Base-by-base conservation (phyloP, 1,139 yeast genomes). In the Lodderomyces orthopsilosis region DNA sequence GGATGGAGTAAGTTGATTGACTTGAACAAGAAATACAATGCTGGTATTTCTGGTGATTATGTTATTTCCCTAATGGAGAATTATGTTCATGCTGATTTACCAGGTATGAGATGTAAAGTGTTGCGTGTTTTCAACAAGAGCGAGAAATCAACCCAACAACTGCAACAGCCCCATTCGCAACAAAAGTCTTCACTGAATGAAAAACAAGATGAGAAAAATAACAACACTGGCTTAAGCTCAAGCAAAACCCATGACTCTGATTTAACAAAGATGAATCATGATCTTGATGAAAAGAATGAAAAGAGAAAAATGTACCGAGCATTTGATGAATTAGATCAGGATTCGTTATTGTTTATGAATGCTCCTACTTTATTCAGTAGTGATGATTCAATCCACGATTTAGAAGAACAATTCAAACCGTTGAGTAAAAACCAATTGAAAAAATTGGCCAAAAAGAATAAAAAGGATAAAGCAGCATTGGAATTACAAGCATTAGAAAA, bases 1-100 rank as follows among this genome's bases (percentile, higher is more conserved):
- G 74, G 71, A 2, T 70, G 66, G 60, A 66, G 73, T 6, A 55
- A 56, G 36, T 56, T 70, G 18, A 70, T 70, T 30, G 68, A 68
- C 41, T 53, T 55, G 26, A 66, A 68, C 45, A 54, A 58, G 32
- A 58, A 51, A 37, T 50, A 51, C 38, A 63, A 57, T 46, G 63
- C 73, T 2, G 75, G 74, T 2, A 55, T 70, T 0, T 60, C 68
- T 4, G 76, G 76, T 4, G 62, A 56, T 14, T 58, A 63, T 33
- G 73, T 69, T 2, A 47, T 70, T 5, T 60, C 68, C 19, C 53
- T 70, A 39, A 66, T 70, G 68, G 61, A 59, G 47, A 64, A 73
- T 2, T 70, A 70, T 44, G 51, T 57, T 12, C 48, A 51, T 23
- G 54, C 70, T 2, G 52, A 55, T 4, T 54, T 70, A 42, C 56